phyloP scores from a whole-genome alignment of 345 rosid genomes.

The Salix koriyanagi region DNA sequence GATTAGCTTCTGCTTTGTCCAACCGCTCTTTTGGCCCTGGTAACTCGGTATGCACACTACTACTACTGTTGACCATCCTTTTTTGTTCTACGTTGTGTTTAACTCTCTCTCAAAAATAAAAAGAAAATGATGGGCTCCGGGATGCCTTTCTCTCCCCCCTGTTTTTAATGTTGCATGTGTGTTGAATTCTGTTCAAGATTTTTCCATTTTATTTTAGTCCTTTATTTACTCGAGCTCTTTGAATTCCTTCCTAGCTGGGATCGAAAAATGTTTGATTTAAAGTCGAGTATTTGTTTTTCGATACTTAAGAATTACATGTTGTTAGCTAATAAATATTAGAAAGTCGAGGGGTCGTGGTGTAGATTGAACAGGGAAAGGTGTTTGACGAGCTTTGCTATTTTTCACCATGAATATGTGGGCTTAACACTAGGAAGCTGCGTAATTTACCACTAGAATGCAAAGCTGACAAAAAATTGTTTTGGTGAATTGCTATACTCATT shows the following conservation, averaged over 20 bases:
- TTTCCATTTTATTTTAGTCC: too few relatives aligned
- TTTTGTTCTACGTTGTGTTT: too few relatives aligned
- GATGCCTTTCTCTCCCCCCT: too few relatives aligned
- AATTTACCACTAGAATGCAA: background rate
- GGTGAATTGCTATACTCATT: too few relatives aligned
- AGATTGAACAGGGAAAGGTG: background rate
- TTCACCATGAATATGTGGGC: background rate
- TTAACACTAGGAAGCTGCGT: background rate
- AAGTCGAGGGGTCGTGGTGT: background rate
- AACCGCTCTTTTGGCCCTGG: slow-evolving; percentile 63
- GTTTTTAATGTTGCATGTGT: background rate
- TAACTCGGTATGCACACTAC: slow-evolving; percentile 43
- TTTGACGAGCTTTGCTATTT: background rate
- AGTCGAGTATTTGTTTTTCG: background rate
- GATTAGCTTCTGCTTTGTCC: slow-evolving; percentile 79
- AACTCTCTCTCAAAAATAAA: background rate
- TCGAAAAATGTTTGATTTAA: too few relatives aligned
- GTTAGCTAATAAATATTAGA: background rate
- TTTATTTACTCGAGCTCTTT: too few relatives aligned
- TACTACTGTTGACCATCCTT: background rate
- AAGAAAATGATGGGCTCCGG: background rate
- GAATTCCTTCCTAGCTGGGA: too few relatives aligned
- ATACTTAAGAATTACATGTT: background rate
- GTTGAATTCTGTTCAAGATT: too few relatives aligned
- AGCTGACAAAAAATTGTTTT: too few relatives aligned